Conservation (phyloP, 495 filamentous ascomycete species). For the Coniosporium apollinis region DNA sequence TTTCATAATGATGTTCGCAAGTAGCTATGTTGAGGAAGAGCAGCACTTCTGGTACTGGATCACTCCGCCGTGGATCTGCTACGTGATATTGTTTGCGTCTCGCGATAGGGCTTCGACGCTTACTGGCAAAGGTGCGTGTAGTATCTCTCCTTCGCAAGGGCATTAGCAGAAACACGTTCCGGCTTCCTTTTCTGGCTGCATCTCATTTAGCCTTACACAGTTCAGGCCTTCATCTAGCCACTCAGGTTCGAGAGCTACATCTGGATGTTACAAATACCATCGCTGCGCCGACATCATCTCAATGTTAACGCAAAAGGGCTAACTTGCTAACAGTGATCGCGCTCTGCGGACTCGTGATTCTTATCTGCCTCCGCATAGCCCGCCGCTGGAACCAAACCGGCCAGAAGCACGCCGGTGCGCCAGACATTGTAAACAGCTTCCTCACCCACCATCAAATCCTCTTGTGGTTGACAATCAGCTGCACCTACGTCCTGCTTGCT, state of each 20-base stretch:
- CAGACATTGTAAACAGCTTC: conserved; percentile 62
- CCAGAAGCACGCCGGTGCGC: conserved; percentile 76
- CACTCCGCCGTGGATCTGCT: conserved; percentile 57
- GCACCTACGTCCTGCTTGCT: conserved; percentile 41
- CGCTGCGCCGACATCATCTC: no score
- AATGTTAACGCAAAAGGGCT: no score
- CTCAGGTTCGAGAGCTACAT: no score
- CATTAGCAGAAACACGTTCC: no score
- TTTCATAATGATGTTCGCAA: conserved; percentile 86
- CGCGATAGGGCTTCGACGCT: conserved; percentile 38
- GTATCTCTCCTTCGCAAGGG: conserved; percentile 13
- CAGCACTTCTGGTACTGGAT: conserved; percentile 98
- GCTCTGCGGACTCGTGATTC: conserved; percentile 26
- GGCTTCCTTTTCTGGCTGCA: background rate
- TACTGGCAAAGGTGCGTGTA: no score
- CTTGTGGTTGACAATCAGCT: conserved; percentile 59
- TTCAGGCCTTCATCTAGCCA: no score
- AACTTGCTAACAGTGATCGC: no score
- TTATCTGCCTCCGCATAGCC: conserved; percentile 34
- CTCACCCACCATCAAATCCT: conserved; percentile 40
- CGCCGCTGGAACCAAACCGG: conserved; percentile 92
- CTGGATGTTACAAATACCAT: no score
- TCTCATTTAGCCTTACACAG: background rate
- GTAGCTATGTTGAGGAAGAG: conserved; percentile 94
- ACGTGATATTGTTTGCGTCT: no score